Base-by-base conservation (phyloP, 2,329 filamentous ascomycete species). In the Eutypella sp. region DNA sequence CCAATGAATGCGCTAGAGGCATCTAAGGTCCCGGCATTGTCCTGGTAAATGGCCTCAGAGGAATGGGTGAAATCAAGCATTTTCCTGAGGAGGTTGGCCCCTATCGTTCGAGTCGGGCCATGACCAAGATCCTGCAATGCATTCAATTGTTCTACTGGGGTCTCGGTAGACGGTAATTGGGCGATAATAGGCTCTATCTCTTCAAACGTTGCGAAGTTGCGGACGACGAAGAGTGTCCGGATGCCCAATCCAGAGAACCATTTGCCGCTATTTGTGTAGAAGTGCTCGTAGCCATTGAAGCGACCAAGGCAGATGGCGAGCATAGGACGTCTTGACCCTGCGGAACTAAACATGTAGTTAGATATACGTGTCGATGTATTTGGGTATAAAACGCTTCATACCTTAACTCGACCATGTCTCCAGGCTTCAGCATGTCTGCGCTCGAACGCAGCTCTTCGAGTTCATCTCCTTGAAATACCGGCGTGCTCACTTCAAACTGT, bases 231-330 rank as follows among this genome's bases (percentile, higher is more conserved):
- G 29, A 73, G 60, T 1, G 74, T 67, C 37, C 62, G 66, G 24
- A 75, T 60, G 15, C 64, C 64, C 31, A 68, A 46, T 42, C 67
- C 69, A 8, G 69, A 68, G 57, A 78, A 73, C 65, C 71, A 73
- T 53, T 71, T 73, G 50, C 78, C 78, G 15, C 68, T 73, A 51
- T 60, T 69, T 24, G 74, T 72, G 58, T 79, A 81, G 57, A 75
- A 79, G 57, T 81, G 76, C 52, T 78, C 67, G 36, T 72, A 65
- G 16, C 70, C 70, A 33, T 74, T 69, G 51, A 76, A 69, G 44
- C 64, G 70, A 13, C 77, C 77, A 7, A 82, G 64, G 51, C 74
- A 79, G 38, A 82, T 58, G 11, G 70, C 78, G 38, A 82, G 64
- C 15, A 78, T 50, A 4, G 73, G 71, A 18, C 72, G 62, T 22